Base-by-base conservation (phyloP, 164 flowering plant genomes). In the Hamamelis virginiana region DNA sequence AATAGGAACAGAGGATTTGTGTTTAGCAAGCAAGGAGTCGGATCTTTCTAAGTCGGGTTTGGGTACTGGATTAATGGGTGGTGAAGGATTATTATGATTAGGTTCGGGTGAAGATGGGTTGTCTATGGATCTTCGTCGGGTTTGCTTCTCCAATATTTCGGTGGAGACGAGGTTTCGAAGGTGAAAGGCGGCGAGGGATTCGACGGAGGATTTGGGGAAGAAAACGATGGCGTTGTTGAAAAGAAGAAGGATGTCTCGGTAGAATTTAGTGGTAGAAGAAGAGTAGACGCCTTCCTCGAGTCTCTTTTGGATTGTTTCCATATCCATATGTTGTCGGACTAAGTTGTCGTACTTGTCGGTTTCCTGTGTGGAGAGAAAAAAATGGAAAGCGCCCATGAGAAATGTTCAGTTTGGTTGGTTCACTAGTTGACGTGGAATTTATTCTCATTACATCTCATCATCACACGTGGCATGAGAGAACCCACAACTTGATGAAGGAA, bases 11-110 rank as follows among this genome's bases (percentile, higher is more conserved):
- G 81, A 45, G 5, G 85, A 25, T 33, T 83, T 82, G 3, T 77
- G 83, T 28, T 82, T 83, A 1, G 66, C 72, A n/a, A 75, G 79
- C 63, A 82, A 52, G 0, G 86, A 75, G 18, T 84, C 82, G 4
- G 84, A 67, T 66, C 58, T 75, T 22, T 78, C 78, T 2, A 57
- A 72, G 19, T 69, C 78, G 1, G 77, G 80, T 25, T 75, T 74
- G 44, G 76, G 57, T n/a, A n/a, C 13, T 48, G 46, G 19, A 69
- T 11, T 5, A 8, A 28, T 22, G 45, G 59, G 53, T 21, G 79
- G 65, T 9, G 62, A n/a, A 16, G 76, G 26, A 16, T 66, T 62
- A 33, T 33, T 33, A 44, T n/a, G n/a, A n/a, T 33, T 33, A 0
- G 44, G 50, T 23, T 58, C 51, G 9, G 70, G 60, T 8, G 68